Evolutionary conservation across 176 grass and related monocot species (phyloP).

Genomic region (Cenchrus fungigraminus): DNA sequence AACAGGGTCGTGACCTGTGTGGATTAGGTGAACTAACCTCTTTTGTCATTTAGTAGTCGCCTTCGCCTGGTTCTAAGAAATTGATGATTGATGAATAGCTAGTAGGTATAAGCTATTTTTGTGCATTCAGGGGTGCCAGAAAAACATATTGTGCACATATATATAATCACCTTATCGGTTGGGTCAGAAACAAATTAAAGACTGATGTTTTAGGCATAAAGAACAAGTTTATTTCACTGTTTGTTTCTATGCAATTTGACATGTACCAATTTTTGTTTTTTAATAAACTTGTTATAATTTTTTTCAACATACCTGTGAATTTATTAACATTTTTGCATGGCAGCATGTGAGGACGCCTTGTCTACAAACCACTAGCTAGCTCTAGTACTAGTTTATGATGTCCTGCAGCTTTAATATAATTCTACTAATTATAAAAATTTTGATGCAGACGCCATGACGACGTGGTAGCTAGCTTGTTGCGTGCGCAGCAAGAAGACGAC

Average conservation of each 20-base stretch:
- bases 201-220: background rate
- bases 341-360: background rate
- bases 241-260: background rate
- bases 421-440: background rate
- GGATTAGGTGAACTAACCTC: slow-evolving; percentile 19
- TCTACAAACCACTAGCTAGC: background rate
- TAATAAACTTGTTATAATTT: background rate
- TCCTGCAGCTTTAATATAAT: background rate
- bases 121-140: background rate
- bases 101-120: background rate
- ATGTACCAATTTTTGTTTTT: background rate
- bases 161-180: background rate
- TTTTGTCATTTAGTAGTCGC: slow-evolving; percentile 2
- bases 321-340: background rate
- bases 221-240: too few relatives aligned
- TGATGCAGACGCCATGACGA: background rate
- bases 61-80: background rate
- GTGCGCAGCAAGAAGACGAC: background rate
- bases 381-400: background rate
- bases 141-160: background rate
- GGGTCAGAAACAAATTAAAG: background rate
- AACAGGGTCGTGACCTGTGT: background rate
- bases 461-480: background rate
- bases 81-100: background rate
- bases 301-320: background rate